Evolutionary conservation across 140 eudicot genomes (phyloP).

Genomic region (Senecio squalidus): DNA sequence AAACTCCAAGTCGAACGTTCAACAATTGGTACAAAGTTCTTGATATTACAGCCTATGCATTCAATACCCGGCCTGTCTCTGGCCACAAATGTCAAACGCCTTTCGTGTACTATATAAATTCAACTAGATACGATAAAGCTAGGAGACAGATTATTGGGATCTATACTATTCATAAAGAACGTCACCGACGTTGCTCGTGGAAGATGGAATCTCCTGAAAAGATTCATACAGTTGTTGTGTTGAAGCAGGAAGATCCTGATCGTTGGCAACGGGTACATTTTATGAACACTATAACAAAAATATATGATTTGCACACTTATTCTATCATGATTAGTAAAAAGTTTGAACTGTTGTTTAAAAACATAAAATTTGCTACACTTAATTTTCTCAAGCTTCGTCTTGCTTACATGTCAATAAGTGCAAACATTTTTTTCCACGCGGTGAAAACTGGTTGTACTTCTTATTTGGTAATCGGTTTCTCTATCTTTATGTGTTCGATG

Average conservation of each 20-base stretch:
- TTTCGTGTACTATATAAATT: constrained; percentile 44
- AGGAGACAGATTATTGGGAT: constrained; percentile 52
- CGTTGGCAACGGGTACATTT: constrained; percentile 67
- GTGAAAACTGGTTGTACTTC: no score
- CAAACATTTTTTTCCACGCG: no score
- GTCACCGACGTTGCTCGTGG: constrained; percentile 59
- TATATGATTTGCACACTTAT: background rate
- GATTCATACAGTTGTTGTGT: constrained; percentile 47
- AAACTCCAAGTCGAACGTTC: constrained; percentile 70
- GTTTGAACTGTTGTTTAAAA: no score
- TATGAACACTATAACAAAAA: background rate
- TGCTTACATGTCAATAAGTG: no score
- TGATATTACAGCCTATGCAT: constrained; percentile 70
- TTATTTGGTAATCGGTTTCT: background rate
- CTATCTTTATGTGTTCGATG: constrained; percentile 9
- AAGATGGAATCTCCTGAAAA: constrained; percentile 48
- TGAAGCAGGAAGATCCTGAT: constrained; percentile 47
- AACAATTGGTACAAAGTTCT: constrained; percentile 68
- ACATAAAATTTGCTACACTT: no score
- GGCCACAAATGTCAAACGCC: constrained; percentile 75
- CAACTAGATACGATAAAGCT: constrained; percentile 36
- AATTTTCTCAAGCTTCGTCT: no score
- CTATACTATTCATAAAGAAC: constrained; percentile 36
- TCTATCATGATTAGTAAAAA: no score
- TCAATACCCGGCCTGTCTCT: constrained; percentile 65